Percentiles rank a stretch among this genome's conserved stretches.
phyloP scores from a whole-genome alignment of 2,329 filamentous ascomycete species.

The Microsporum audouinii region DNA sequence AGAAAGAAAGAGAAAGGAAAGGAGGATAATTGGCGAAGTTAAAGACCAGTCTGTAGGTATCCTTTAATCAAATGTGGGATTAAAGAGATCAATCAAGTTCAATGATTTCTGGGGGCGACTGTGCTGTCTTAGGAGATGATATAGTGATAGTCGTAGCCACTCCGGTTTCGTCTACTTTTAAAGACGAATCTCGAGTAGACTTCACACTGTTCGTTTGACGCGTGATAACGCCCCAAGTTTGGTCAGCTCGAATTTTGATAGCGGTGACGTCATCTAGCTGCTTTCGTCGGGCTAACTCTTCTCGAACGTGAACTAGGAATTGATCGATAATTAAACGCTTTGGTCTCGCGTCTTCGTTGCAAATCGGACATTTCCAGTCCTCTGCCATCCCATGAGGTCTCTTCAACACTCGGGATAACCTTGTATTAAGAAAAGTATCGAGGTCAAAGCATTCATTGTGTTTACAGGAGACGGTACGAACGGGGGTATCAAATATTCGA shows the following conservation, averaged over 20 bases:
- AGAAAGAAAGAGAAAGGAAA: not conserved
- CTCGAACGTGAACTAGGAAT: conserved; percentile 56
- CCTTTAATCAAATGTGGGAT: not conserved
- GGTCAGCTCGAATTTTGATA: conserved; percentile 53
- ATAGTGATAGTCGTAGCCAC: not conserved
- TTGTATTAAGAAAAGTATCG: conserved; percentile 62
- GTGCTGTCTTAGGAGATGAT: not conserved
- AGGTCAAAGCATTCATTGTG: conserved; percentile 90
- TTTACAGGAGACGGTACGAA: conserved; percentile 55
- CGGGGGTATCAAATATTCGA: conserved; percentile 57
- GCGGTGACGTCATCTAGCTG: conserved; percentile 44
- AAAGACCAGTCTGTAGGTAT: not conserved
- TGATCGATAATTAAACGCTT: conserved; percentile 58
- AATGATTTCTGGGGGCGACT: conserved; percentile 11
- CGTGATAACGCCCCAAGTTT: conserved; percentile 50
- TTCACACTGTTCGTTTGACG: not conserved
- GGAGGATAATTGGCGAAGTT: not conserved
- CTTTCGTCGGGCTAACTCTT: conserved; percentile 40
- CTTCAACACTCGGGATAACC: conserved; percentile 37
- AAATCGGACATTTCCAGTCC: conserved; percentile 80
- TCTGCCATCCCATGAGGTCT: conserved; percentile 23
- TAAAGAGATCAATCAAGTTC: conserved; percentile 11
- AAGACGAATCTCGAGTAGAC: not conserved
- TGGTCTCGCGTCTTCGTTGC: conserved; percentile 64
- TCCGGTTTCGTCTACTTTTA: not conserved